Evolutionary conservation across 345 rosid genomes (phyloP).

Genomic region (Stellera chamaejasme): DNA sequence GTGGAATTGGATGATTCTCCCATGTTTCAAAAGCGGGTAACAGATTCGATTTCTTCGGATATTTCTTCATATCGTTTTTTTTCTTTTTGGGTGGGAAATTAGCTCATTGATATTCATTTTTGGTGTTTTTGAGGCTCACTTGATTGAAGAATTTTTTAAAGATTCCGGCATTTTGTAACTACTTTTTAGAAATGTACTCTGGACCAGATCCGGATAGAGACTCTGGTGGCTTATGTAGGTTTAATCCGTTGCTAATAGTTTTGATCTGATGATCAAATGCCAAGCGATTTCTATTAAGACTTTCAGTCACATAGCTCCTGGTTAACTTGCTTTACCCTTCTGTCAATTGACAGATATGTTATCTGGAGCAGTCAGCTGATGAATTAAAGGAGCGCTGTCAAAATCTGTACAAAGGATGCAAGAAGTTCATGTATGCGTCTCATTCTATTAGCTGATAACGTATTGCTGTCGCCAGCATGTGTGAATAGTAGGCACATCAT

Average conservation of each 20-base stretch:
- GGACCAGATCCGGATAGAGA: not conserved
- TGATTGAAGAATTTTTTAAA: too few relatives aligned
- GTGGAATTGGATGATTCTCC: slow-evolving; percentile 69
- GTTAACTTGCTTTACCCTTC: not conserved
- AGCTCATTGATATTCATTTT: too few relatives aligned
- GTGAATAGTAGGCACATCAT: too few relatives aligned
- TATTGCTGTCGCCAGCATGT: too few relatives aligned
- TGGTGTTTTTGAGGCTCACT: too few relatives aligned
- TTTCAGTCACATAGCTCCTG: too few relatives aligned
- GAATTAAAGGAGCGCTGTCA: slow-evolving; percentile 78
- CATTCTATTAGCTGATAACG: not conserved
- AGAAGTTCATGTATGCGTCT: slow-evolving; percentile 50
- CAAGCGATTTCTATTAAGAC: too few relatives aligned
- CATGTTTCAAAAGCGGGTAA: slow-evolving; percentile 67
- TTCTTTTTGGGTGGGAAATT: not conserved
- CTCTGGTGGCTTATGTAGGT: not conserved
- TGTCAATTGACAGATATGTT: slow-evolving; percentile 33
- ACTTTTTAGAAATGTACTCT: not conserved
- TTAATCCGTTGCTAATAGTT: too few relatives aligned
- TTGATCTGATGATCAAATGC: too few relatives aligned
- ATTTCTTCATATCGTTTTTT: not conserved
- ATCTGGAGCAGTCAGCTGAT: slow-evolving; percentile 50
- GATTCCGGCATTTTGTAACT: too few relatives aligned
- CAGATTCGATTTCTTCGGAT: not conserved
- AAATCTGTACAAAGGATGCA: slow-evolving; percentile 51